Base-by-base conservation (phyloP, 345 rosid genomes). In the Dovyalis caffra region DNA sequence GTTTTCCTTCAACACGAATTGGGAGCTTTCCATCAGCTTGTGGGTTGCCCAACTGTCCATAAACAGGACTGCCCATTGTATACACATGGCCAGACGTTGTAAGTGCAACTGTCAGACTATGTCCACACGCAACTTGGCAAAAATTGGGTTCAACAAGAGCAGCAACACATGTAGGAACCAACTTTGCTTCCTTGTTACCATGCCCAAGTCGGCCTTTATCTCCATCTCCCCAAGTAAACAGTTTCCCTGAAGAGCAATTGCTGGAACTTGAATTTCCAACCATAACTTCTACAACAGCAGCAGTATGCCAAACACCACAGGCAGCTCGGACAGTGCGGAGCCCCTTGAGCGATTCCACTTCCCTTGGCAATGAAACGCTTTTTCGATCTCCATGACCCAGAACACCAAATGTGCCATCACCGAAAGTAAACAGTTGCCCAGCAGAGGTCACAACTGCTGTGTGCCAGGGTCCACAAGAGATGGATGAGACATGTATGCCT, bases 221-320 rank as follows among this genome's bases (percentile, higher is more conserved):
- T 65, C 97, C 99, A 81, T 93, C 99, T 26, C 99, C 99, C 99
- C 99, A 95, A 10, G 97, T 95, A 79, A 93, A 95, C 62, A 95
- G 90, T 85, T 95, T 95, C 64, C 95, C 99, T 26, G 93, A 88
- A 34, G 99, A 93, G 82, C 98, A 87, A 80, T 93, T 91, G 83
- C 98, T 91, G 68, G 97, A 89, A 88, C 90, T 91, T 45, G 97
- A 88, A 83, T 87, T 93, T 11, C 92, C 97, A 70, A 82, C 98
- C 98, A 93, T 93, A 79, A 95, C 95, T 87, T 95, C 99, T 68
- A 95, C 92, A 76, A 95, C 91, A 18, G 99, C 99, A 74, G 92
- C 95, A 76, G 92, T 90, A 75, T 90, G 95, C 95, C 95, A 90
- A 75, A 90, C 92, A 64, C 95, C 95, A 84, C 95, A 90, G 65